Base-by-base conservation (phyloP, 2,329 filamentous ascomycete genomes). In the Aspergillus floridensis region DNA sequence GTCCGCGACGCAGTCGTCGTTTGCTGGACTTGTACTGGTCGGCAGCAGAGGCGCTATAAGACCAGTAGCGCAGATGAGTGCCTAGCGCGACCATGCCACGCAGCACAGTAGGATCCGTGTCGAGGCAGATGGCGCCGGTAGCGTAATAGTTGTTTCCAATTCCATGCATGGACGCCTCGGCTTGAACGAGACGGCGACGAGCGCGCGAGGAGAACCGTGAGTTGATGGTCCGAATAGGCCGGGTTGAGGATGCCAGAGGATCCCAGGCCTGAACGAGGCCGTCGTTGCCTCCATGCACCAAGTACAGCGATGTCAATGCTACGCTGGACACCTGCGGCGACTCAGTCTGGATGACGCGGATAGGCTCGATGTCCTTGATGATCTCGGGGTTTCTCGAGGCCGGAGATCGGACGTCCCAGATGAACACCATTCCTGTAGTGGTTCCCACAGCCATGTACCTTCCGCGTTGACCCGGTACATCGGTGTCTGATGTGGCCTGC, bases 191-290 rank as follows among this genome's bases (percentile, higher is more conserved):
- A 75, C 92, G 87, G 58, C 93, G 90, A 63, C 93, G 90, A 53
- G 93, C 89, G 29, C 92, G 87, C 7, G 90, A 88, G 2, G 90
- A 90, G 65, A 93, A 92, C 14, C 90, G 87, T 2, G 92, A 91
- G 71, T 96, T 93, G 56, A 99, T 81, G 0, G 92, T 98, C 44
- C 92, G 87, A 54, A 98, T 84, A 0, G 95, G 91, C 21, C 88
- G 86, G 19, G 83, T 76, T 0, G 84, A 89, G 2, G 93, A 98
- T 1, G 88, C 91, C 50, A 99, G 80, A n/a, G 90, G 91, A 77
- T 99, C 95, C 95, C 95, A 99, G 5, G 92, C 91, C 74, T 98
- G 95, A 4, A 96, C 93, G 3, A 98, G 84, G 0, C 95, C 93
- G 76, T 99, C 95, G 66, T 90, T 96, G 26, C 95, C 95, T 53